Evolutionary conservation across 1,284 basidiomycete genomes (phyloP).

Genomic region (Cutaneotrichosporon arboriforme): DNA sequence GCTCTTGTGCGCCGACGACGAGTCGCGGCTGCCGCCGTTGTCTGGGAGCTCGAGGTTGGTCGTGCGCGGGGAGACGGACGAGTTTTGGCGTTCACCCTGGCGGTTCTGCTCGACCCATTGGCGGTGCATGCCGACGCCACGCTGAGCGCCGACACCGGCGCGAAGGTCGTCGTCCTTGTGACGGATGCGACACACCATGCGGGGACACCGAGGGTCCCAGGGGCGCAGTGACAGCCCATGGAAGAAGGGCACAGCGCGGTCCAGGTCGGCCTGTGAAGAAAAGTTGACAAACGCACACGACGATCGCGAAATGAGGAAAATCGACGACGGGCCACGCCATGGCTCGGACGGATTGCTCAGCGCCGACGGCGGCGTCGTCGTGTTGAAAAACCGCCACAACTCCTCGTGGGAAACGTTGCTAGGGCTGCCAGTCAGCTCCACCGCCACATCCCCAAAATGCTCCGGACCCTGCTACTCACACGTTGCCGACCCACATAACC

Average conservation of each 20-base stretch:
- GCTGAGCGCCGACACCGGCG: conserved; percentile 84
- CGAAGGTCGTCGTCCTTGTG: conserved; percentile 78
- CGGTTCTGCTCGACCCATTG: conserved; percentile 62
- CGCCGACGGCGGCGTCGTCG: conserved; percentile 29
- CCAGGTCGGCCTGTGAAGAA: conserved; percentile 59
- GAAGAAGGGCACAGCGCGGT: conserved; percentile 65
- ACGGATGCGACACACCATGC: conserved; percentile 78
- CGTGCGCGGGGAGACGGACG: conserved; percentile 24
- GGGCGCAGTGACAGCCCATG: conserved; percentile 51
- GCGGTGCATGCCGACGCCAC: conserved; percentile 77
- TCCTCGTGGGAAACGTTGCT: conserved; percentile 80
- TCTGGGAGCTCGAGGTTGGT: conserved; percentile 29
- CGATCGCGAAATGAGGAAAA: conserved; percentile 87
- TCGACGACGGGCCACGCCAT: conserved; percentile 65
- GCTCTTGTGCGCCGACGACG: conserved; percentile 41
- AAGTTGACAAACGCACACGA: conserved; percentile 94
- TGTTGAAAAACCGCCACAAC: conserved; percentile 77
- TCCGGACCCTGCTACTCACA: conserved; percentile 30
- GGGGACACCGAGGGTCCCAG: conserved; percentile 65
- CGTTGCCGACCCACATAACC: conserved; percentile 76
- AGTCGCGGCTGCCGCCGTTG: conserved; percentile 6
- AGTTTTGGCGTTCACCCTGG: conserved; percentile 21
- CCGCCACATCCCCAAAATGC: too few species aligned
- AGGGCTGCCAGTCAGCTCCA: conserved; percentile 25
- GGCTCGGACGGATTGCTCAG: conserved; percentile 20